phyloP scores from a whole-genome alignment of 257 asterid genomes.

The Hygrophila difformis region DNA sequence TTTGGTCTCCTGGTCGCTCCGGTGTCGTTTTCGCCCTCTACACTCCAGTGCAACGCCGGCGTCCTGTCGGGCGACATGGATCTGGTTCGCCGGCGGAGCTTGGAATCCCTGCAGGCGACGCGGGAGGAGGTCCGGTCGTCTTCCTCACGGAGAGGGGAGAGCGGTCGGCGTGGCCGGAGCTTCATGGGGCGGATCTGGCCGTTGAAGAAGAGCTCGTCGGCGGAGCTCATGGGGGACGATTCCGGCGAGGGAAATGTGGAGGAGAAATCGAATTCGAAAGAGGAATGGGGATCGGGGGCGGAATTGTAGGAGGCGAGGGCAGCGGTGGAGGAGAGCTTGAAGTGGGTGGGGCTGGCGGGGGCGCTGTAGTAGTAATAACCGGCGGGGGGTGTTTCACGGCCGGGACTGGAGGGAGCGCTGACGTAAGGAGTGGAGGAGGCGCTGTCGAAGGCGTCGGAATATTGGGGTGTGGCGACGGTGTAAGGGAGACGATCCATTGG shows the following conservation, averaged over 20 bases:
- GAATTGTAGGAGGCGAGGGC: conserved; percentile 19
- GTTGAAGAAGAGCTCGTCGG: conserved; percentile 77
- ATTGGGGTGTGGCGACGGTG: conserved; percentile 14
- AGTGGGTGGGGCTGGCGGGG: conserved; percentile 88
- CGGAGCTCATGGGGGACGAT: conserved; percentile 76
- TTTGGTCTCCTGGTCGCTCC: too few species aligned
- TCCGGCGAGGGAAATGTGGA: conserved; percentile 32
- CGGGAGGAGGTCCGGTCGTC: conserved; percentile 22
- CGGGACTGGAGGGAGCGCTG: conserved; percentile 88
- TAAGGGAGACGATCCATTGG: too few species aligned
- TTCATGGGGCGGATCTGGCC: conserved; percentile 96
- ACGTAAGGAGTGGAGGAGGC: conserved; percentile 88
- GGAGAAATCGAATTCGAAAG: conserved; percentile 65
- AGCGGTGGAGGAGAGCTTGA: conserved; percentile 32
- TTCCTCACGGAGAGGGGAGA: conserved; percentile 37
- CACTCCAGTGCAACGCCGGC: too few species aligned
- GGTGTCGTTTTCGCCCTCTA: too few species aligned
- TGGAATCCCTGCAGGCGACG: conserved; percentile 56
- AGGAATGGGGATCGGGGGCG: conserved; percentile 18
- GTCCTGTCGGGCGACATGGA: conserved; percentile 60
- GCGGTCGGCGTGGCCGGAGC: conserved; percentile 49
- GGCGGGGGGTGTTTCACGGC: conserved; percentile 36
- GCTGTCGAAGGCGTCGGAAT: conserved; percentile 52
- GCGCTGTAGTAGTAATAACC: conserved; percentile 88
- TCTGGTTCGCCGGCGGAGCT: conserved; percentile 70